Base-by-base conservation (phyloP, 345 rosid genomes). In the Sapria himalayana region DNA sequence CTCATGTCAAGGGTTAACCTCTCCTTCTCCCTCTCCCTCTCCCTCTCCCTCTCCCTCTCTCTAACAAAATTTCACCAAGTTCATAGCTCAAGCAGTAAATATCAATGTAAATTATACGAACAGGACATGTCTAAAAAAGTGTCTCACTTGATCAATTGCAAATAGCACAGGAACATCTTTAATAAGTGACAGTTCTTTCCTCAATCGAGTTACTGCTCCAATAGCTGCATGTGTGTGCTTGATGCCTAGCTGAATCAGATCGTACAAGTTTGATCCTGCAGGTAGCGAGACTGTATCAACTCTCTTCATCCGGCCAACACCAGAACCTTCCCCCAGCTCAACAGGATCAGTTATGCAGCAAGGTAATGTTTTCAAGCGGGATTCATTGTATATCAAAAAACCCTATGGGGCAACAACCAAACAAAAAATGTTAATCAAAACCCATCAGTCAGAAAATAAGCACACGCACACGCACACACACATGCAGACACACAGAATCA, bases 101-200 rank as follows among this genome's bases (percentile, higher is more conserved):
- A n/a, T n/a, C n/a, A n/a, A n/a, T n/a, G n/a, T n/a, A n/a, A n/a
- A n/a, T n/a, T n/a, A n/a, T n/a, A n/a, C n/a, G n/a, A n/a, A n/a
- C n/a, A n/a, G n/a, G n/a, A n/a, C n/a, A n/a, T n/a, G n/a, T n/a
- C n/a, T n/a, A n/a, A 42, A 43, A 19, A 22, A 16, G 44, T 50
- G 19, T 48, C 84, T 79, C 56, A 79, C 95, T 68, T 89, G 98
- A 64, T 82, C 98, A 48, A 82, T 67, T 55, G 86, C 98, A 57
- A 82, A 59, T 51, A 89, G 71, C 8, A 89, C 91, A 33, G 98
- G 95, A 12, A 79, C 54, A 46, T 82, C 91, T 64, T 82, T 76
- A 32, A 82, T 84, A 16, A 82, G 76, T 16, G 98, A 76, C 51
- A 82, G 62, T 57, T 89, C 95, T 60, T 72, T 76, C 54, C 95